Base-by-base conservation (phyloP, 2,329 filamentous ascomycete genomes). In the Mycocentrospora acerina region DNA sequence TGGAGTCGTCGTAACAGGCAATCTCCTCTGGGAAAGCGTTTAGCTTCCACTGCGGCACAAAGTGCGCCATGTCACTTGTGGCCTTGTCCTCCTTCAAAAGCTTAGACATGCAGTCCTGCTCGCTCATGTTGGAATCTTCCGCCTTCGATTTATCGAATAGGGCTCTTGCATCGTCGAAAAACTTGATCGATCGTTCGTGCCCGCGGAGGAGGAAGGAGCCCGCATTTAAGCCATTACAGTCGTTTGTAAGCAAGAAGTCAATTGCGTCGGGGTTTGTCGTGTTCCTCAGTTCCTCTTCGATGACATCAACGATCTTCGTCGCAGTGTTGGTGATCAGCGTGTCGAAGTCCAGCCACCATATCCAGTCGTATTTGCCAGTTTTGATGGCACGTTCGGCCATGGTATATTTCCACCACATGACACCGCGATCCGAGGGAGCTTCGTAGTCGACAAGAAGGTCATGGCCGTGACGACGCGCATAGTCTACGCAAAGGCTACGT, bases 311-410 rank as follows among this genome's bases (percentile, higher is more conserved):
- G 17, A 71, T 30, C 29, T 57, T 59, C 40, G 65, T 61, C 4
- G 57, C 50, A 12, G 64, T 68, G 35, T 70, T 69, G 11, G 65
- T 71, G 44, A 71, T 61, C 12, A 71, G 48, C 1, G 66, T 69
- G 43, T 71, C 68, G 29, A 68, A 68, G 44, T 71, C 68, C 8
- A 70, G 45, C 66, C 67, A 70, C 69, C 68, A 71, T 14, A 71
- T 58, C 69, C 68, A 71, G 37, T 70, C 64, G 40, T 65, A 64
- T 40, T 60, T 61, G 27, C 48, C 46, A 6, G 52, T 44, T 22
- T 61, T 59, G 44, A 68, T 56, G 12, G 67, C 45, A n/a, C 57
- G 55, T 38, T 66, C 57, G 5, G 63, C 54, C 62, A 70, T 69
- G 43, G 67, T 53, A 37, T 66, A 63, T 39, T 70, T 71, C 53